Conservation (phyloP, 129 eudicot species). For the Helianthus annuus region HanXRQr2.0-SUNRISE NC_035441.2:81524359-81524858, state of each 20-base stretch:
- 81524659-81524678: constrained; percentile 29
- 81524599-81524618: constrained; percentile 20
- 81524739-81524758: constrained; percentile 18
- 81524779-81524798: constrained; percentile 79
- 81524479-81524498: constrained; percentile 2
- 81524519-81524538: constrained; percentile 17
- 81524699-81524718: neutral
- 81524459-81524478: neutral
- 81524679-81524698: constrained; percentile 7
- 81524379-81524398: too few relatives aligned
- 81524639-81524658: constrained; percentile 23
- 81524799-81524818: constrained; percentile 83
- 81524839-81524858: constrained; percentile 82
- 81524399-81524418: too few relatives aligned
- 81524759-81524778: constrained; percentile 56
- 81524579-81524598: neutral
- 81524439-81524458: too few relatives aligned
- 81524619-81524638: constrained; percentile 15
- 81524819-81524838: constrained; percentile 76
- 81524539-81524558: constrained; percentile 5
- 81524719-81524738: neutral
- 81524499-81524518: constrained; percentile 26
- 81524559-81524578: neutral
- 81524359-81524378: too few relatives aligned
- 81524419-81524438: too few relatives aligned